Conservation (phyloP, 2,329 filamentous ascomycete genomes). For the Phoma herbarum region DNA sequence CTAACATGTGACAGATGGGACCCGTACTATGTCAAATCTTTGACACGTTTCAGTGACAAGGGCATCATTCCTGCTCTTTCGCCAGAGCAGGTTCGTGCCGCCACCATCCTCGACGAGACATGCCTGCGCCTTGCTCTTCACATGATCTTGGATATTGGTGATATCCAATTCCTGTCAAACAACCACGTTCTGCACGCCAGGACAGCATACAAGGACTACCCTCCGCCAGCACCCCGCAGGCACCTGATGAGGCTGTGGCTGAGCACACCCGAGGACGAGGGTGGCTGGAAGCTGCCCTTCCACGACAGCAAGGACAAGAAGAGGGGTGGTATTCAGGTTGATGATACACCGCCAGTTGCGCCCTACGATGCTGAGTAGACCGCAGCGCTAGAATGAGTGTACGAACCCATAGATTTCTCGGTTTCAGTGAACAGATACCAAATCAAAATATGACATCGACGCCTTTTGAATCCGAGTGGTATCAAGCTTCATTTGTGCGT, state of each 20-base stretch:
- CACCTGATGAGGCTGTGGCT: conserved; percentile 88
- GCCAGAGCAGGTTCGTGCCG: conserved; percentile 72
- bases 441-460: conserved; percentile 4
- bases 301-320: conserved; percentile 84
- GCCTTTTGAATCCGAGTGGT: conserved; percentile 27
- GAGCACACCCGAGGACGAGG: conserved; percentile 80
- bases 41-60: conserved; percentile 75
- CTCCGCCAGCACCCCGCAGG: conserved; percentile 72
- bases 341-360: conserved; percentile 78
- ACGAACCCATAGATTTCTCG: conserved; percentile 12
- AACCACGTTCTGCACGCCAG: conserved; percentile 81
- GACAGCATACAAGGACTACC: conserved; percentile 79
- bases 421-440: conserved; percentile 15
- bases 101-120: conserved; percentile 76
- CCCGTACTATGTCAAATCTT: conserved; percentile 83
- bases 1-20: conserved; percentile 67
- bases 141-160: conserved; percentile 86
- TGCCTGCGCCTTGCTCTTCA: conserved; percentile 78
- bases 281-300: conserved; percentile 86
- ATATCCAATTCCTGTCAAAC: conserved; percentile 88
- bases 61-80: conserved; percentile 79
- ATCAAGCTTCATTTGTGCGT: conserved; percentile 38
- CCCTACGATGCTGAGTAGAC: conserved; percentile 78
- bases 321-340: conserved; percentile 86
- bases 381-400: conserved; percentile 1